Base-by-base conservation (phyloP, 305 asterid genomes). In the Ajuga reptans region DNA sequence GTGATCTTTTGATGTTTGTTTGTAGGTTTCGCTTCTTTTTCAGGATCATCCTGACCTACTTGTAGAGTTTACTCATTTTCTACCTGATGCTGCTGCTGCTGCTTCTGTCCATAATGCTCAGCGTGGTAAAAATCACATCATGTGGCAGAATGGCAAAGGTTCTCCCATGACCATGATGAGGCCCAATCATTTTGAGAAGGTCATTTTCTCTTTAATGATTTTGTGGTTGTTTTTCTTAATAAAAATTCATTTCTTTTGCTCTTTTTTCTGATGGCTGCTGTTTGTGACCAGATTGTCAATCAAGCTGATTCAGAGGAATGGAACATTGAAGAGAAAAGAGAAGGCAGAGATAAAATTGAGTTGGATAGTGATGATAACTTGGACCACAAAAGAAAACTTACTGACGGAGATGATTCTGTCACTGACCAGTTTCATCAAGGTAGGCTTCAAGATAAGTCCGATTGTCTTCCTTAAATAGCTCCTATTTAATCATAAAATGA, bases 21-120 rank as follows among this genome's bases (percentile, higher is more conserved):
- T 78, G 80, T 79, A 92, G 98, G 95, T 90, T 66, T 82, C 93
- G 42, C 69, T 77, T 78, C 95, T 92, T 68, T 88, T 92, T 61
- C 78, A 72, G 66, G 91, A 85, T 73, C 91, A 92, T 72, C 78
- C 79, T 57, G 98, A 92, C 87, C 82, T 90, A 52, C 96, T 92
- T 65, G 86, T 78, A 51, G 98, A 92, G 85, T 92, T 92, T 85
- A 82, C 86, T 77, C 96, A 83, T 72, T 90, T 90, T 78, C 79
- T 90, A 65, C 98, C 97, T 39, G 87, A 88, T 80, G 50, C 83
- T 71, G 72, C 87, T 64, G 86, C 86, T 64, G 80, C 87, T 66
- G 82, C 81, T 49, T 67, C 88, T 34, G 34, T 51, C 68, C 86
- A 64, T 74, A 21, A 12, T 69, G 64, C 86, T 54, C 89, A 77